phyloP scores from a whole-genome alignment of 352 stramenopile genomes.

The Pythium plurisporium region DNA sequence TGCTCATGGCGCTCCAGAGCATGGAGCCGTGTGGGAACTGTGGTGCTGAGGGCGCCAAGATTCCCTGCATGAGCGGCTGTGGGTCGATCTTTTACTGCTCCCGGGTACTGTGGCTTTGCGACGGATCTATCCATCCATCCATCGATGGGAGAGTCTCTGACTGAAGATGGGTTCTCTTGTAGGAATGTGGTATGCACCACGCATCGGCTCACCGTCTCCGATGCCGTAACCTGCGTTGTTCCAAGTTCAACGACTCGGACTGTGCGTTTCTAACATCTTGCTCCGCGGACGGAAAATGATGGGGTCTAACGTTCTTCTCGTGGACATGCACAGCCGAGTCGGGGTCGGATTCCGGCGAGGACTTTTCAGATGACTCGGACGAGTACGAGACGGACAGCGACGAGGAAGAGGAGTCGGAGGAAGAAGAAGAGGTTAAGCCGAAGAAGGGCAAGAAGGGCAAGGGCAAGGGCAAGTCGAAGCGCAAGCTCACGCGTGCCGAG shows the following conservation, averaged over 20 bases:
- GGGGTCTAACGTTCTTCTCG: neutral
- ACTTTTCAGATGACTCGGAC: constrained; percentile 62
- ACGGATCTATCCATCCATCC: neutral
- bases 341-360: constrained; percentile 51
- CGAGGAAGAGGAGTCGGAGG: constrained; percentile 21
- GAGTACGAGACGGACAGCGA: constrained; percentile 15
- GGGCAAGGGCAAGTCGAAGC: constrained; percentile 13
- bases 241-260: constrained; percentile 88
- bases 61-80: constrained; percentile 84
- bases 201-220: constrained; percentile 82
- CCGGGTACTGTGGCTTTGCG: constrained; percentile 37
- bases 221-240: constrained; percentile 81
- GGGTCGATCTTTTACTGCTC: constrained; percentile 88
- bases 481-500: constrained; percentile 21
- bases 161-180: too few relatives aligned
- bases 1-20: constrained; percentile 81
- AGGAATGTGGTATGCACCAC: constrained; percentile 89
- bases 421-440: constrained; percentile 62
- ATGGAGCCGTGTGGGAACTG: constrained; percentile 87
- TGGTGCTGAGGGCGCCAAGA: constrained; percentile 71
- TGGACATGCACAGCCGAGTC: constrained; percentile 45
- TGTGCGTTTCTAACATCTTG: constrained; percentile 50
- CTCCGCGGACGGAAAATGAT: too few relatives aligned
- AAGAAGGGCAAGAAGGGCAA: constrained; percentile 28
- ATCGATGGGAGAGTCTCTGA: neutral